Base-by-base conservation (phyloP, 163 green algal species). In the Volvox carteri region DNA sequence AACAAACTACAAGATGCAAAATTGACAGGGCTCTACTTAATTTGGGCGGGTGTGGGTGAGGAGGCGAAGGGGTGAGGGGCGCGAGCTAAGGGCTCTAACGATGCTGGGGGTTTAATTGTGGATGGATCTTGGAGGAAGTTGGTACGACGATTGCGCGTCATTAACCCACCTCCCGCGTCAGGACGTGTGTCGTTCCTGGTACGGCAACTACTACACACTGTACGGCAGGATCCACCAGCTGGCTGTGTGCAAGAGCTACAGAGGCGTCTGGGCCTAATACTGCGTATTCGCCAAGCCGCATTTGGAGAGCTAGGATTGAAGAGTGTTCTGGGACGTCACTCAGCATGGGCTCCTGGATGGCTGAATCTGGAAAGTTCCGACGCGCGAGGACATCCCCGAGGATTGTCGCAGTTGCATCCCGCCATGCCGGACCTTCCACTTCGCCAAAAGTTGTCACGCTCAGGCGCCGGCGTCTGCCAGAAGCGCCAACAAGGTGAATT, bases 401-500 rank as follows among this genome's bases (percentile, higher is more conserved):
- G 11, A 68, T 50, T 4, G 46, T 70, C 9, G 46, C 4, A 0
- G 18, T 16, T 12, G 30, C 50, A 21, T 68, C 75, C 12, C 30
- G n/a, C 18, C 33, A 35, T 16, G 46, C 14, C 52, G 39, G 52
- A 12, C 5, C 9, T 9, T 73, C 76, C 3, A 41, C 11, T 23
- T 86, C 78, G 39, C 25, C 56, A 46, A 74, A 86, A 16, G 78
- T 76, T 1, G 78, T 70, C 1, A 86, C 58, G 78, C 78, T 86
- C 9, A 86, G 39, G 23, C 78, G 78, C 8, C 78, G 54, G n/a
- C 78, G 37, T 25, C 78, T 37, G 1, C n/a, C 4, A 28, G 23
- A 46, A 39, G 0, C 42, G 37, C 4, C 21, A 23, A 19, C 8
- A 25, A 25, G 37, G 5, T 67, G 37, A n/a, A n/a, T n/a, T 8